These are phyloP conservation scores for Tetradesmus lagerheimii DNA, from an alignment of 139 green algal genomes.

Conservation along the genomic window DNA sequence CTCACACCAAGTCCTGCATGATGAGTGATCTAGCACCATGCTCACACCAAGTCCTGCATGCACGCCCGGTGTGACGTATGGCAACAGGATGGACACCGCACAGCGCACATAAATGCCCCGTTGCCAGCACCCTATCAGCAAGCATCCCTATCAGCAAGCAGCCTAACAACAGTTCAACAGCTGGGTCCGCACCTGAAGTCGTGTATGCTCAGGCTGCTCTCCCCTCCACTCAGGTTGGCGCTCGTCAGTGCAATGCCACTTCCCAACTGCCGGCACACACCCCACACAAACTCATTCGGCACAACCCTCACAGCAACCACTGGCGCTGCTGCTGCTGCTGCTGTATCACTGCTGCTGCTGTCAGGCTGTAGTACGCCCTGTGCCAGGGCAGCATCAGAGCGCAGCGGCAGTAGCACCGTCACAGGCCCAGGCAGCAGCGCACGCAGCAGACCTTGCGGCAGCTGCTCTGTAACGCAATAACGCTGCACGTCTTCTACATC, in stretches of 20 bases:
- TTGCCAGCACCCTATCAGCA: too few relatives aligned
- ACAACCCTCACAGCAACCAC: constrained; percentile 76
- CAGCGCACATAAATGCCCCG: too few relatives aligned
- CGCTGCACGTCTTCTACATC: constrained; percentile 60
- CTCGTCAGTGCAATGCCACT: constrained; percentile 76
- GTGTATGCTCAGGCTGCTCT: constrained; percentile 50
- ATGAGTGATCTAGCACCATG: too few relatives aligned
- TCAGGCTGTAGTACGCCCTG: not conserved
- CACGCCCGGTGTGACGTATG: too few relatives aligned
- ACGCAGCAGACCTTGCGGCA: constrained; percentile 68
- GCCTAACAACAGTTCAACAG: too few relatives aligned
- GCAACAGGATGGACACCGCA: too few relatives aligned
- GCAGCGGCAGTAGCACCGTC: constrained; percentile 74
- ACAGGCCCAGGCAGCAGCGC: constrained; percentile 80
- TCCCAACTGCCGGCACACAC: constrained; percentile 55
- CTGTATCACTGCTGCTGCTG: constrained; percentile 49
- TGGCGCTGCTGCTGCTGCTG: constrained; percentile 50
- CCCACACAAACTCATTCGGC: constrained; percentile 66
- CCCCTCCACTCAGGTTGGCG: constrained; percentile 74
- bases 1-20: too few relatives aligned
- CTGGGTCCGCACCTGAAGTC: constrained; percentile 65
- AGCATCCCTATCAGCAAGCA: too few relatives aligned
- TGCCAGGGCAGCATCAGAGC: constrained; percentile 57
- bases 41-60: not conserved
- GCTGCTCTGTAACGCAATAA: constrained; percentile 53